Conservation (phyloP, 306 rosid genomes). For the Pueraria montana region DNA sequence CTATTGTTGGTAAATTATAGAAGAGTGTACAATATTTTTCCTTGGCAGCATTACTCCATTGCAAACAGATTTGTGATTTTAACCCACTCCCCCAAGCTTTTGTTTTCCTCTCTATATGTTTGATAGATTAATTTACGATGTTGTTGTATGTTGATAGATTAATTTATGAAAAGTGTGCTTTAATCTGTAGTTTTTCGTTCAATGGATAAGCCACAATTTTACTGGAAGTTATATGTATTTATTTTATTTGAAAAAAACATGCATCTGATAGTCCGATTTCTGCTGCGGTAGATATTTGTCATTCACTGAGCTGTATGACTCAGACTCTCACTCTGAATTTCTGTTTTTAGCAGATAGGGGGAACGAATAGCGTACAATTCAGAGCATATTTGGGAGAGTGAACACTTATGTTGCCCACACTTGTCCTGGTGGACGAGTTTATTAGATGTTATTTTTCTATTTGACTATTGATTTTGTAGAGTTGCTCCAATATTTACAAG, state of each 20-base stretch:
- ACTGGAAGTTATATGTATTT: too few relatives aligned
- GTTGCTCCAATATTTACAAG: neutral
- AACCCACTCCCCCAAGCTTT: neutral
- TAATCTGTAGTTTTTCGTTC: neutral
- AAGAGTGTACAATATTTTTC: neutral
- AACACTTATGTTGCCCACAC: neutral
- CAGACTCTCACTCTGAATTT: neutral
- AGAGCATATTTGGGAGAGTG: neutral
- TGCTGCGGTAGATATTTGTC: neutral
- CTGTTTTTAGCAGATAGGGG: neutral
- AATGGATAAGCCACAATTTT: neutral
- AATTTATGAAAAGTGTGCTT: neutral
- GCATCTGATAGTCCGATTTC: neutral
- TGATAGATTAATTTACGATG: neutral
- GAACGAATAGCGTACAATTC: neutral
- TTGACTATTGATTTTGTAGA: neutral
- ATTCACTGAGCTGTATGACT: neutral
- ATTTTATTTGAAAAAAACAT: too few relatives aligned
- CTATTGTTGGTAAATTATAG: neutral
- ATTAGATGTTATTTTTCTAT: neutral
- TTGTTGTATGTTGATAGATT: too few relatives aligned
- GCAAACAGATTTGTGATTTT: neutral
- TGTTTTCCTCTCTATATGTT: neutral
- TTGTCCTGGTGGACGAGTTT: neutral
- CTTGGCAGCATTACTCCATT: neutral